Base-by-base conservation (phyloP, 352 stramenopile species). In the Discostella stelligera region DNA sequence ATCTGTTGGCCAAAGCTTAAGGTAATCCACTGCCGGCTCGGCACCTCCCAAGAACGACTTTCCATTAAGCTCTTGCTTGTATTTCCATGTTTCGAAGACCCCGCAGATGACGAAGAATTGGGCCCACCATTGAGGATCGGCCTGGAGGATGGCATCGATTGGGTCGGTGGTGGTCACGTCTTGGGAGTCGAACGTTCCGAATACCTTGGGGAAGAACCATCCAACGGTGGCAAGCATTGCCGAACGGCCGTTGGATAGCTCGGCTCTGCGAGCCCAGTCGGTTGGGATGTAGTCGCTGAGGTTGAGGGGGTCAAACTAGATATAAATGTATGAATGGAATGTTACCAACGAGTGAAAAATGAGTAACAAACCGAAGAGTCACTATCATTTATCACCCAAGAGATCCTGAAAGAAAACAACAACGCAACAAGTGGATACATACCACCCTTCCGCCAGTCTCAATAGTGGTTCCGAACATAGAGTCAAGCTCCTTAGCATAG, bases 171-270 rank as follows among this genome's bases (percentile, higher is more conserved):
- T 90, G 55, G 80, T 86, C 8, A 94, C 85, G 58, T 90, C 84
- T 18, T 67, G 55, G 21, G 77, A 86, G 37, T 74, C 65, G 66
- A 90, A 92, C 25, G 78, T 85, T 58, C 84, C 84, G 20, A 93
- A 77, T 7, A 81, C 60, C 44, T 89, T 87, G 30, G 89, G 89
- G 67, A 82, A 92, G 64, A 89, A 54, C 85, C 85, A 94, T 32
- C 89, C 89, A 18, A 94, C 89, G 63, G 79, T 90, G 44, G 85
- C 89, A 58, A 94, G 80, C 89, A 93, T 94, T 21, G 87, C 89
- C 10, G 89, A 90, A 58, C 89, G 89, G 11, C 89, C 89, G 59
- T 94, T 94, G 63, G 85, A 77, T n/a, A 94, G 76, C 79, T 94
- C 89, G 37, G 84, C 82, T 56, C 84, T 85, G 59, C 89, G 87